These are phyloP conservation scores for Acanthamoeba sp. DNA, from an alignment of 208 protist species.

Conservation along the genomic window DNA sequence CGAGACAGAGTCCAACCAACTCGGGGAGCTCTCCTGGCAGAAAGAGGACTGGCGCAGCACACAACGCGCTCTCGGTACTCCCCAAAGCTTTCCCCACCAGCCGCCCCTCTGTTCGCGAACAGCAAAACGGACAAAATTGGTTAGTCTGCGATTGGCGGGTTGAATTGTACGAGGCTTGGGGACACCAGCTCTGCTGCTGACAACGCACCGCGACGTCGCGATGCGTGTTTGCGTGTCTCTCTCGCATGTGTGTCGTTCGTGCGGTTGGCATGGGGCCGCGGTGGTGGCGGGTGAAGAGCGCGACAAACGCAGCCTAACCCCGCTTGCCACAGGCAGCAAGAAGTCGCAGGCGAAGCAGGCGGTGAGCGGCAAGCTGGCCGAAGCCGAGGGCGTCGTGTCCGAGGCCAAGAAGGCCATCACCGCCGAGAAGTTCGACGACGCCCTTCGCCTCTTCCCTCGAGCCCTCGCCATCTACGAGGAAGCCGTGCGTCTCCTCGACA, in stretches of 20 bases:
- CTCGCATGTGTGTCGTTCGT: too few species aligned
- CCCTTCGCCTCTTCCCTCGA: not conserved
- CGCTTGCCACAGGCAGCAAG: not conserved
- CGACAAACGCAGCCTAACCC: not conserved
- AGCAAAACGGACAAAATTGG: not conserved
- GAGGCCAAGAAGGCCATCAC: conserved; percentile 42
- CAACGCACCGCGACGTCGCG: too few species aligned
- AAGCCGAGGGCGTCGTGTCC: not conserved
- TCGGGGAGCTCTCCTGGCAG: not conserved
- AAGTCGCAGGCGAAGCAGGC: not conserved
- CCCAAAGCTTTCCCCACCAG: not conserved
- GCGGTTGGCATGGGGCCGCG: too few species aligned
- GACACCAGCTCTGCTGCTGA: too few species aligned
- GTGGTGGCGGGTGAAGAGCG: not conserved
- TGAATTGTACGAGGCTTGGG: too few species aligned
- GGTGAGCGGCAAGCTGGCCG: not conserved
- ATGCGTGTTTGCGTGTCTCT: too few species aligned
- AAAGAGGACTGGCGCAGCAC: conserved; percentile 53
- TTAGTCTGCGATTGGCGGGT: not conserved
- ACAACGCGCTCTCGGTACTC: not conserved
- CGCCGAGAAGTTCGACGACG: conserved; percentile 38
- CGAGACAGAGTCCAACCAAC: not conserved
- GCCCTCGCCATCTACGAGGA: not conserved
- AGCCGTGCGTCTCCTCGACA: not conserved
- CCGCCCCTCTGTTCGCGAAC: not conserved